Evolutionary conservation across 2,329 filamentous ascomycete genomes (phyloP), one percentile per base, ranked within the genome.

Genomic region (Aspergillus pseudonomiae): DNA sequence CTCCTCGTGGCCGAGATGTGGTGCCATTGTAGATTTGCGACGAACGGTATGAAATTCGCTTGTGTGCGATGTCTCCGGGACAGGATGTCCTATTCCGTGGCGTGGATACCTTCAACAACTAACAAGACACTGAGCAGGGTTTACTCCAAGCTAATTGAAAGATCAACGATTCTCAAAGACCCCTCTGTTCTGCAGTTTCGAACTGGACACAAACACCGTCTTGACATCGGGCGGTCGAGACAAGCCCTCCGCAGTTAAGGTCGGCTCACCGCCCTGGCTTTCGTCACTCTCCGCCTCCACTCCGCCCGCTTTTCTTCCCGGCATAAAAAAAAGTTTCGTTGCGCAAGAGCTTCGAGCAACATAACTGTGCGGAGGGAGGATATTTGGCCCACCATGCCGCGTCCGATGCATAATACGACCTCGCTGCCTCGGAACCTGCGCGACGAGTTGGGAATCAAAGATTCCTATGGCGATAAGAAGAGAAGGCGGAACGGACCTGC

Each of bases 1-100:
- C 75, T 81, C 79, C 54, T 82, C 79, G 58, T 81, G 76, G 59
- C 69, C 72, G 55, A 81, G 66, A 66, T 78, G 79, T 39, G 73
- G 65, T 45, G 76, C 70, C 76, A 78, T 78, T 52, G 61, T 63
- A 50, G 43, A 26, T n/a, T 12, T 36, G 10, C 16, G 48, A 52
- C 48, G 30, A 52, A n/a, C 10, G 19, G 2, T 26, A 19, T 26
- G 11, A 48, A 48, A 48, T 48, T 48, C 45, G 28, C 19, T 52
- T 32, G 16, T 52, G 48, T 52, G 48, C 26, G 48, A 24, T 34
- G 19, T 52, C 5, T 34, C 28, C 28, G 28, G 28, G 16, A n/a
- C 6, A 52, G 19, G 16, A 34, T 32, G 48, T 32, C n/a, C 10
- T 10, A 6, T 12, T 4, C 19, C 9, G 26, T 34, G 6, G 19